phyloP scores from a whole-genome alignment of 164 flowering plant genomes.

The Liriodendron chinense region DNA sequence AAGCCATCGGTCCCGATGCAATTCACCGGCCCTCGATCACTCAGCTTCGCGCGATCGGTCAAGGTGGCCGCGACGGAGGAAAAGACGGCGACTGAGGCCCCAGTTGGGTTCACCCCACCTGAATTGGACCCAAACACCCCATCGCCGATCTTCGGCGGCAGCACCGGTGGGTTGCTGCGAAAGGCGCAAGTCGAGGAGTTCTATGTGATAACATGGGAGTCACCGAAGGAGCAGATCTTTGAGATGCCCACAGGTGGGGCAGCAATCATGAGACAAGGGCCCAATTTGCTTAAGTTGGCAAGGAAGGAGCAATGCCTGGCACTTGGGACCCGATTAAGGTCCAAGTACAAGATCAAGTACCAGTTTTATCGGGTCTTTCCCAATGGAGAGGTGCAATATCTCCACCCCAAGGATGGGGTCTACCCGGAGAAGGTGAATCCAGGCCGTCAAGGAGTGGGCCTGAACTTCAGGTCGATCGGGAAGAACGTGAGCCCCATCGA shows the following conservation, averaged over 20 bases:
- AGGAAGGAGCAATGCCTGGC: slow-evolving; percentile 97
- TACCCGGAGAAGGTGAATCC: slow-evolving; percentile 97
- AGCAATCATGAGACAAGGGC: slow-evolving; percentile 83
- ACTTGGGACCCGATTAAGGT: slow-evolving; percentile 89
- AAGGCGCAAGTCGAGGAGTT: slow-evolving; percentile 89
- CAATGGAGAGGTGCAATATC: slow-evolving; percentile 90
- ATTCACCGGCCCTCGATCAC: background rate
- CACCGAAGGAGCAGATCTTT: slow-evolving; percentile 81
- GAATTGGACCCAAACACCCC: slow-evolving; percentile 80
- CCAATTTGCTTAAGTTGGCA: slow-evolving; percentile 77
- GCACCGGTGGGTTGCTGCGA: slow-evolving; percentile 75
- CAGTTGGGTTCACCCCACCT: slow-evolving; percentile 84
- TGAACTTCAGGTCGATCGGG: slow-evolving; percentile 83
- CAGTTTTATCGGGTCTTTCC: slow-evolving; percentile 98
- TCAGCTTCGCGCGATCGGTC: background rate
- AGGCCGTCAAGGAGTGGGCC: slow-evolving; percentile 77
- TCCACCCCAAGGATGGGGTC: slow-evolving; percentile 97
- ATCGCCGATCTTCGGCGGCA: slow-evolving; percentile 84
- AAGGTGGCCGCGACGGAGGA: background rate
- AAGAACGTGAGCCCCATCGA: slow-evolving; percentile 85
- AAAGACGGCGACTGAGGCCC: slow-evolving; percentile 12
- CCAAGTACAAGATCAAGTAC: slow-evolving; percentile 97
- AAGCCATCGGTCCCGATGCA: background rate
- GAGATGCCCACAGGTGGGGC: slow-evolving; percentile 96
- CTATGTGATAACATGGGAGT: slow-evolving; percentile 86